Base-by-base conservation (phyloP, 2,329 filamentous ascomycete species). In the Botryosphaeria dothidea region DNA sequence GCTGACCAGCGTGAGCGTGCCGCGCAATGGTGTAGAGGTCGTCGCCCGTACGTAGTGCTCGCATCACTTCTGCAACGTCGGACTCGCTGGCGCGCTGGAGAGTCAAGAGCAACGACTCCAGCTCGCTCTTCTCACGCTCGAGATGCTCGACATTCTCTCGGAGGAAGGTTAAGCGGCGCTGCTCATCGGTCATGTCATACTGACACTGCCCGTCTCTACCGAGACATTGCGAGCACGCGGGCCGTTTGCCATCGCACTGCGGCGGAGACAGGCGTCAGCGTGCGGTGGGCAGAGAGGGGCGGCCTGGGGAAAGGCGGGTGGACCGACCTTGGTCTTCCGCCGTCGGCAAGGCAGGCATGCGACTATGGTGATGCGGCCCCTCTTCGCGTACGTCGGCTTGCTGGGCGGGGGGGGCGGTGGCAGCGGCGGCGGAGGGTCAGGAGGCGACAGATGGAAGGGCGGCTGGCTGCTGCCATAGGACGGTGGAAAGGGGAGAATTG, bases 151-250 rank as follows among this genome's bases (percentile, higher is more conserved):
- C 66, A 52, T 68, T 70, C 21, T 71, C 69, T 36, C 70, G 41
- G 11, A 71, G 62, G 58, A 64, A 71, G 6, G 70, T 71, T 21
- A 71, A 66, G n/a, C 69, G 66, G 9, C 68, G 67, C 61, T 71
- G 69, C 46, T 71, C 68, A 52, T 71, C 69, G 60, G 64, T 71
- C 69, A 71, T 71, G 58, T 71, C 69, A 62, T 71, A 71, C 34
- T 62, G 56, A 54, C 70, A 71, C 13, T 52, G 36, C 9, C 68
- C 66, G 21, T 69, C 67, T 54, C 70, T 52, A 27, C 63, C 60
- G 15, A 62, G 48, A 45, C 69, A 71, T 27, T 69, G 69, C 36
- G 68, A 66, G 65, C 69, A 71, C 9, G 41, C 23, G 8, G 70
- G 70, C 21, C 69, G 49, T 54, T 68, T 66, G 49, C 69, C 69